Conservation (phyloP, 768 basidiomycete genomes). For the Scleroderma citrinum region DNA sequence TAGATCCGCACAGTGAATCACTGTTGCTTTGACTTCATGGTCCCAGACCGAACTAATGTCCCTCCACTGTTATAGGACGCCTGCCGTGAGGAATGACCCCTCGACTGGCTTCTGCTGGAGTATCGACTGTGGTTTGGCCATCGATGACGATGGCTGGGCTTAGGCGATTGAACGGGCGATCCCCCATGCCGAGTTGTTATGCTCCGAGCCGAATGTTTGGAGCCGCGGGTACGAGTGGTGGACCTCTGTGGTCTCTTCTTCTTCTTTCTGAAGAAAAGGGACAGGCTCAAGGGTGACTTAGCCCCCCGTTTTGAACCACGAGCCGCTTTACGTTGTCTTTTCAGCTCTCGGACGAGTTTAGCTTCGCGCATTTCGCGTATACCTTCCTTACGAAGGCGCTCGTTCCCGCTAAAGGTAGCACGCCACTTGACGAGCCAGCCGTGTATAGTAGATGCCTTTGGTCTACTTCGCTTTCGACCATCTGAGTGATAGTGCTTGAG, state of each 20-base stretch:
- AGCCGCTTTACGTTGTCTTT: slow-evolving; percentile 21
- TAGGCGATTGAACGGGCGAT: slow-evolving; percentile 14
- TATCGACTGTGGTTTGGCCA: slow-evolving; percentile 12
- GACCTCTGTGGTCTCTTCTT: slow-evolving; percentile 8
- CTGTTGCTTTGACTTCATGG: slow-evolving; percentile 4
- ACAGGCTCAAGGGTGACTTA: slow-evolving; percentile 15
- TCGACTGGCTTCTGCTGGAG: slow-evolving; percentile 13
- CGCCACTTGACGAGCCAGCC: slow-evolving; percentile 79
- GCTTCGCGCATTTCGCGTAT: slow-evolving; percentile 69
- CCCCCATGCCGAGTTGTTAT: slow-evolving; percentile 7
- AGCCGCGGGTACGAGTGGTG: slow-evolving; percentile 2
- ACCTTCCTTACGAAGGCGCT: slow-evolving; percentile 56
- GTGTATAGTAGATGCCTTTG: slow-evolving; percentile 55
- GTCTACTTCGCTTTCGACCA: slow-evolving; percentile 40
- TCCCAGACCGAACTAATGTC: slow-evolving; percentile 1
- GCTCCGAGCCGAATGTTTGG: slow-evolving; percentile 9
- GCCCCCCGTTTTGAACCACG: slow-evolving; percentile 13
- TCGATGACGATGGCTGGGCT: background rate
- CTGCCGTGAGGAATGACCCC: slow-evolving; percentile 14
- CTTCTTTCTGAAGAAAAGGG: slow-evolving; percentile 20
- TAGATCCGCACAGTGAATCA: background rate
- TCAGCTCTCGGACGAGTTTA: slow-evolving; percentile 25
- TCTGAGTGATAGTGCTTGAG: slow-evolving; percentile 29
- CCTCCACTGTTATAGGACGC: slow-evolving; percentile 11
- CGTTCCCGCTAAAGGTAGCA: slow-evolving; percentile 62